phyloP scores from a whole-genome alignment of 176 grass and related monocot genomes.

The Aechmea fasciata region DNA sequence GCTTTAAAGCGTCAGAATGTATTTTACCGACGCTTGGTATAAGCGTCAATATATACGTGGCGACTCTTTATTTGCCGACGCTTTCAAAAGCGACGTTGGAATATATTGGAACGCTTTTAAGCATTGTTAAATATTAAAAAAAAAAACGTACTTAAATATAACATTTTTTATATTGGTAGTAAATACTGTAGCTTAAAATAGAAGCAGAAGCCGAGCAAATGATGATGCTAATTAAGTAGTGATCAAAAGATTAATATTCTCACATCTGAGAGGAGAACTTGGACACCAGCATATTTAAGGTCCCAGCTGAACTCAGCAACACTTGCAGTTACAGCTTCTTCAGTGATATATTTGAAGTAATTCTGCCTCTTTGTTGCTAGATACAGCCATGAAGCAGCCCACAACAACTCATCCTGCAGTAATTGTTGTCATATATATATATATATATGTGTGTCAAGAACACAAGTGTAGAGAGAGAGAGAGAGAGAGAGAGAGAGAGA shows the following conservation, averaged over 20 bases:
- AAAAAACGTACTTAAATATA: too few species aligned
- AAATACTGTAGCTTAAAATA: too few species aligned
- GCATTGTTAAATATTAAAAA: too few species aligned
- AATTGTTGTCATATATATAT: neutral
- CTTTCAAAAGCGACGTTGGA: too few species aligned
- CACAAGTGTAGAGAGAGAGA: neutral
- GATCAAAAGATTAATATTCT: neutral
- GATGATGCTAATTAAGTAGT: neutral
- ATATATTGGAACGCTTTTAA: too few species aligned
- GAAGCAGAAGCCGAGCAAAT: neutral
- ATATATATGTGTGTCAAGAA: too few species aligned
- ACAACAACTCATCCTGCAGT: slow-evolving; percentile 85
- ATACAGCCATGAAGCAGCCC: slow-evolving; percentile 84
- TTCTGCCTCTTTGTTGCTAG: slow-evolving; percentile 46
- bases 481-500: neutral
- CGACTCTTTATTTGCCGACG: too few species aligned
- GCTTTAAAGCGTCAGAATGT: too few species aligned
- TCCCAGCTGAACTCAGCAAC: slow-evolving; percentile 99
- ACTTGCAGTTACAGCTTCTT: slow-evolving; percentile 70
- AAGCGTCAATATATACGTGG: too few species aligned
- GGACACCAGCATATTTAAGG: slow-evolving; percentile 77
- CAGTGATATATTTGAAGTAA: slow-evolving; percentile 57
- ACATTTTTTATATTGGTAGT: too few species aligned
- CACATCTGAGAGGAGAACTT: slow-evolving; percentile 64
- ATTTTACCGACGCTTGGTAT: too few species aligned